Percentiles rank a stretch among this genome's conserved stretches.
phyloP scores from a whole-genome alignment of 2,329 filamentous ascomycete genomes.

The Pestalotiopsis sp. region DNA sequence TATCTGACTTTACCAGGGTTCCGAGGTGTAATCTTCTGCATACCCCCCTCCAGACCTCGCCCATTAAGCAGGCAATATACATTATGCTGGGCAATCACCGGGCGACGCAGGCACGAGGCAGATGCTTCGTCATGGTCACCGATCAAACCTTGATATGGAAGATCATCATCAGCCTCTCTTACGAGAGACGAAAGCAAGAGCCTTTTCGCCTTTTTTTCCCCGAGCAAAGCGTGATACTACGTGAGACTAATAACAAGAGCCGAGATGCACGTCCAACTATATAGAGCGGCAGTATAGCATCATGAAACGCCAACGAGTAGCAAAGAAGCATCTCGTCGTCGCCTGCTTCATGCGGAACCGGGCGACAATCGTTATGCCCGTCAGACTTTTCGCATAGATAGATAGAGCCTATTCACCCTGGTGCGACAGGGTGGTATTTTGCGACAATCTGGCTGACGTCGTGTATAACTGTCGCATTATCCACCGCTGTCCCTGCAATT shows the following conservation, averaged over 20 bases:
- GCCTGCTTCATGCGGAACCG: neutral
- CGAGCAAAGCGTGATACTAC: neutral
- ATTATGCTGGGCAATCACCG: neutral
- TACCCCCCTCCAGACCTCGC: neutral
- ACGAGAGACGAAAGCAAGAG: neutral
- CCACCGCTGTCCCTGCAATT: neutral
- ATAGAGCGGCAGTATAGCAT: neutral
- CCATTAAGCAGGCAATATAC: neutral
- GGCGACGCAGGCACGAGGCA: neutral
- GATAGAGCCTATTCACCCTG: neutral
- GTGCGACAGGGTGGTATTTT: constrained; percentile 4
- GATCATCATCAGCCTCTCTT: neutral
- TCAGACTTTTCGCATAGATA: neutral
- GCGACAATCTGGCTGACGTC: constrained; percentile 7
- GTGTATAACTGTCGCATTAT: constrained; percentile 6
- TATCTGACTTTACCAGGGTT: neutral
- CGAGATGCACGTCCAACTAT: neutral
- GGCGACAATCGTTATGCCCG: neutral
- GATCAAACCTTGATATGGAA: neutral
- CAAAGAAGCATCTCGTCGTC: neutral
- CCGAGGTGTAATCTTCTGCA: neutral
- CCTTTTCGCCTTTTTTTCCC: neutral
- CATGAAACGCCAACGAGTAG: neutral
- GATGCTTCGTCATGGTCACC: neutral
- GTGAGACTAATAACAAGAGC: neutral